Evolutionary conservation across 768 basidiomycete species (phyloP).

Genomic region (Lenzites betulinus): DNA sequence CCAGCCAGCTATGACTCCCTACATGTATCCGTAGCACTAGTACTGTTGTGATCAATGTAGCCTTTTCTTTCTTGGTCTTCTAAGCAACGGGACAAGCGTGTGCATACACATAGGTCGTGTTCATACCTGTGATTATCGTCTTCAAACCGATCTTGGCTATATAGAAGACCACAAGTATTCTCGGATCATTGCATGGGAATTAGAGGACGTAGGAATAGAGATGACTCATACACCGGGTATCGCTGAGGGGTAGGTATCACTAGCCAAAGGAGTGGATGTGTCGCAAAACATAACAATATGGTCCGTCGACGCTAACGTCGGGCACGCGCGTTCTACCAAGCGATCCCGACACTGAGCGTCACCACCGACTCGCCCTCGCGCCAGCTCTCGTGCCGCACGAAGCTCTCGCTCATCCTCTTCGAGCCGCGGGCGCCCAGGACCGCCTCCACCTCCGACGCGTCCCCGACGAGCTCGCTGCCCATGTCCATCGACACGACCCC

Average conservation of each 20-base stretch:
- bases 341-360: slow-evolving; percentile 14
- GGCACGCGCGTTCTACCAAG: slow-evolving; percentile 7
- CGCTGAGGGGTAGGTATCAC: not conserved
- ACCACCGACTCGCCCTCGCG: slow-evolving; percentile 19
- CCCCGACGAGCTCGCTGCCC: not conserved
- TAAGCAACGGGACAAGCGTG: not conserved
- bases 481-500: not conserved
- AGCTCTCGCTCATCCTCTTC: not conserved
- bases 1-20: not conserved
- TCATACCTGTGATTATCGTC: too few species aligned
- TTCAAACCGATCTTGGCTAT: too few species aligned
- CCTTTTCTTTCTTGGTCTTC: not conserved
- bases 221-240: not conserved
- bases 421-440: not conserved
- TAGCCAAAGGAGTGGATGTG: not conserved
- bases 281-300: not conserved
- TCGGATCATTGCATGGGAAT: too few species aligned
- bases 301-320: too few species aligned
- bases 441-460: not conserved
- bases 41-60: slow-evolving; percentile 7
- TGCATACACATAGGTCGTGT: too few species aligned
- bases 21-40: not conserved
- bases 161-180: too few species aligned
- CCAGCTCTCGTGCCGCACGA: slow-evolving; percentile 16
- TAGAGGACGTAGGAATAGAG: too few species aligned